phyloP scores from a whole-genome alignment of 768 basidiomycete species.

The Auricularia sp. region DNA sequence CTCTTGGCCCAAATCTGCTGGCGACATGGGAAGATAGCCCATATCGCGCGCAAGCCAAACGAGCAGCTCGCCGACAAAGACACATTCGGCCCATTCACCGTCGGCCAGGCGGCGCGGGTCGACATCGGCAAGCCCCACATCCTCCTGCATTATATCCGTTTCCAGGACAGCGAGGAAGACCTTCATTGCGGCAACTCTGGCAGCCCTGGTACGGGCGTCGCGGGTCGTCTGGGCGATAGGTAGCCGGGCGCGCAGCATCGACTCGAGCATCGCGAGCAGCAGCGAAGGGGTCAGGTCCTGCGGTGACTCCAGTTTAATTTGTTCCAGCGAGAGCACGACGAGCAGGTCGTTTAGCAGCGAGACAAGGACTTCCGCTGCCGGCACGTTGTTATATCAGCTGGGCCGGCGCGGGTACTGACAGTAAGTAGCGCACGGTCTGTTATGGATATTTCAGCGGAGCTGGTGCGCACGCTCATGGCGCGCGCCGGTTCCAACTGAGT shows the following conservation, averaged over 20 bases:
- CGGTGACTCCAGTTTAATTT: conserved; percentile 38
- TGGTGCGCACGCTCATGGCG: too few relatives aligned
- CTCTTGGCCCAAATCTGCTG: neutral
- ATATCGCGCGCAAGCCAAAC: conserved; percentile 53
- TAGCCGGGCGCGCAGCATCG: conserved; percentile 43
- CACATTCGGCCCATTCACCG: conserved; percentile 57
- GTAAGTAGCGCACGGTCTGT: too few relatives aligned
- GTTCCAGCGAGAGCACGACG: conserved; percentile 28
- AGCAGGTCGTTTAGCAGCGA: conserved; percentile 38
- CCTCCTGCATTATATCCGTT: conserved; percentile 45
- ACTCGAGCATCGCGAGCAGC: conserved; percentile 60
- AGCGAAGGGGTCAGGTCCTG: conserved; percentile 62
- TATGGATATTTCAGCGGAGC: too few relatives aligned
- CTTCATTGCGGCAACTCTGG: conserved; percentile 57
- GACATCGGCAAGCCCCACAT: conserved; percentile 54
- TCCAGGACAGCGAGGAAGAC: conserved; percentile 67
- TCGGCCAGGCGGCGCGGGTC: conserved; percentile 56
- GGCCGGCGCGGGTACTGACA: too few relatives aligned
- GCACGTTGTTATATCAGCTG: too few relatives aligned
- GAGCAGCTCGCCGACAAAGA: conserved; percentile 53
- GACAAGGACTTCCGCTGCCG: conserved; percentile 7
- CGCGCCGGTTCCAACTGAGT: too few relatives aligned
- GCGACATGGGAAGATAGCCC: conserved; percentile 21
- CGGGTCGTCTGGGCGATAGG: conserved; percentile 30
- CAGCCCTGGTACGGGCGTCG: conserved; percentile 24